phyloP scores from a whole-genome alignment of 2,329 filamentous ascomycete genomes.

The Mollisiaceae sp. region DNA sequence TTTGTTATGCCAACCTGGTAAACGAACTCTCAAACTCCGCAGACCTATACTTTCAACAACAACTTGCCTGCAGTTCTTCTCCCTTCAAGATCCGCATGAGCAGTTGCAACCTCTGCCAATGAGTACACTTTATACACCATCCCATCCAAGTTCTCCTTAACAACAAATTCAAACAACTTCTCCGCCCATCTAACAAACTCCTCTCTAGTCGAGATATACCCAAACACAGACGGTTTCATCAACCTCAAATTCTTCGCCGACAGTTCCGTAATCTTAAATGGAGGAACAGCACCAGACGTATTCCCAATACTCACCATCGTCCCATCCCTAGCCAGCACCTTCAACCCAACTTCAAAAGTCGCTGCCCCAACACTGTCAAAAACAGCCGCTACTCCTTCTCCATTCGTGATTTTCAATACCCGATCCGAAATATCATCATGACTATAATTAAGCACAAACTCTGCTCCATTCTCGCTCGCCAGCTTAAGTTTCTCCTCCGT shows the following conservation, averaged over 20 bases:
- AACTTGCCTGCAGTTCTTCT: slow-evolving; percentile 86
- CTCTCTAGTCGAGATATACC: slow-evolving; percentile 71
- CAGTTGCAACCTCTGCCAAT: slow-evolving; percentile 71
- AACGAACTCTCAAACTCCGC: too few relatives aligned
- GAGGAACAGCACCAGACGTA: slow-evolving; percentile 78
- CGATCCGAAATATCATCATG: slow-evolving; percentile 60
- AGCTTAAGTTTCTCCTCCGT: slow-evolving; percentile 73
- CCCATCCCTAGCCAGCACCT: slow-evolving; percentile 78
- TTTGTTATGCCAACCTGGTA: too few relatives aligned
- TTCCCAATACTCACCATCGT: slow-evolving; percentile 81
- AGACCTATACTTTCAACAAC: slow-evolving; percentile 65
- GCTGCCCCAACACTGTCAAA: slow-evolving; percentile 86
- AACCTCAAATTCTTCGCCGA: slow-evolving; percentile 78
- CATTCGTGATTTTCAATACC: slow-evolving; percentile 72
- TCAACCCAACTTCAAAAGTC: slow-evolving; percentile 82
- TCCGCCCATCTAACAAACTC: slow-evolving; percentile 73
- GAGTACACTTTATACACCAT: slow-evolving; percentile 79
- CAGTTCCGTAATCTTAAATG: slow-evolving; percentile 61
- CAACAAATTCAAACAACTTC: slow-evolving; percentile 76
- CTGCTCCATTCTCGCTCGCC: slow-evolving; percentile 72
- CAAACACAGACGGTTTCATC: slow-evolving; percentile 72
- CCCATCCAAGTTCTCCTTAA: slow-evolving; percentile 72
- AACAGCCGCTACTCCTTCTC: slow-evolving; percentile 75
- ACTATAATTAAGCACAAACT: slow-evolving; percentile 72
- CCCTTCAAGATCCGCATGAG: slow-evolving; percentile 79